A percentile compares a stretch with the other conserved stretches of the same genome.
phyloP scores from a whole-genome alignment of 148 eudicot species.

The Rhododendron mucronatum region DNA sequence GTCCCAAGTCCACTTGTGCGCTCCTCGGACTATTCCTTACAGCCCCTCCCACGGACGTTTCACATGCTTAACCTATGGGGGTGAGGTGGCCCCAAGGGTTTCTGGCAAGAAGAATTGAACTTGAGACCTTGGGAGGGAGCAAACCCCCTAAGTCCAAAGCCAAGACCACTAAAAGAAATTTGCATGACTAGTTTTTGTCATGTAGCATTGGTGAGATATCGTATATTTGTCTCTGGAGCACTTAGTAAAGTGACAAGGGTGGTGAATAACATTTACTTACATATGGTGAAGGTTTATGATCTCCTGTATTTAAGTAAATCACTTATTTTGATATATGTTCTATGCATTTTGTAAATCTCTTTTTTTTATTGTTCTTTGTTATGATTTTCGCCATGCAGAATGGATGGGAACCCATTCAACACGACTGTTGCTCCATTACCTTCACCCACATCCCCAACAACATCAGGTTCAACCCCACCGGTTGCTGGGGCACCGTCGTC shows the following conservation, averaged over 20 bases:
- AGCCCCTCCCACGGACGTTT: background rate
- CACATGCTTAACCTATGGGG: background rate
- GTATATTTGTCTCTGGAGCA: constrained; percentile 1
- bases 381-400: constrained; percentile 35
- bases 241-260: background rate
- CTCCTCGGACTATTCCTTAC: background rate
- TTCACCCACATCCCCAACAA: constrained; percentile 34
- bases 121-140: too few relatives aligned
- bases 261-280: background rate
- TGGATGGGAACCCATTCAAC: constrained; percentile 72
- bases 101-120: too few relatives aligned
- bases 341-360: background rate
- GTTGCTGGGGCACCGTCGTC: constrained; percentile 23
- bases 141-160: too few relatives aligned
- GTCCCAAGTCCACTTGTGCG: background rate
- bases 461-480: constrained; percentile 36
- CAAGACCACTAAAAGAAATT: too few relatives aligned
- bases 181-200: background rate
- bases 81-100: background rate
- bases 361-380: constrained; percentile 1
- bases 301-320: background rate
- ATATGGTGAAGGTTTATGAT: background rate
- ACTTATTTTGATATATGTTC: background rate
- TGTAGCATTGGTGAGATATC: background rate
- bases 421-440: constrained; percentile 55